Percentiles rank a stretch among this genome's conserved stretches.
These are phyloP conservation scores for Smittium mucronatum DNA, from an alignment of 371 early-diverging fungal species.

Conservation along the genomic window DNA sequence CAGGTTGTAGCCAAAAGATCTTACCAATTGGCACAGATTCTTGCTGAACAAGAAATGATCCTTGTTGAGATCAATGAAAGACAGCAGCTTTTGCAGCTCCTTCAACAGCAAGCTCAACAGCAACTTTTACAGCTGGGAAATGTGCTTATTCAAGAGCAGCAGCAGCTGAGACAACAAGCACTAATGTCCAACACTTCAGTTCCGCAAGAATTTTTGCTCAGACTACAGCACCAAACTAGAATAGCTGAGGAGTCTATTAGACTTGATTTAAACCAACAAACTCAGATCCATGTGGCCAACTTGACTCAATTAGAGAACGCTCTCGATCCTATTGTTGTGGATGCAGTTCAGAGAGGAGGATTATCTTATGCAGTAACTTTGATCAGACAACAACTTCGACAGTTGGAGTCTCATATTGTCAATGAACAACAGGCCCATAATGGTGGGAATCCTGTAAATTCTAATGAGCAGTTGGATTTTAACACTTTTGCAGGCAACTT, in stretches of 20 bases:
- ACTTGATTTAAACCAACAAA: conserved; percentile 19
- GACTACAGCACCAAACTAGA: conserved; percentile 28
- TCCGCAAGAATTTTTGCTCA: conserved; percentile 19
- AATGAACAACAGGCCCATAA: conserved; percentile 1
- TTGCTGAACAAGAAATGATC: conserved; percentile 23
- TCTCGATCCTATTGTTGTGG: conserved; percentile 29
- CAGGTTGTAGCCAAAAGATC: conserved; percentile 15
- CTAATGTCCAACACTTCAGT: conserved; percentile 21
- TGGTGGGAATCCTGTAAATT: neutral
- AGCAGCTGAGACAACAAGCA: conserved; percentile 22
- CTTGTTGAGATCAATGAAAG: conserved; percentile 23
- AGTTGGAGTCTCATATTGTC: conserved; percentile 24
- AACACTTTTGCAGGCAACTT: neutral
- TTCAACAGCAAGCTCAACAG: conserved; percentile 31
- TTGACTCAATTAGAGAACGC: conserved; percentile 24
- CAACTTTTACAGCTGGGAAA: conserved; percentile 23
- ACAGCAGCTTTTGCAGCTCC: conserved; percentile 17
- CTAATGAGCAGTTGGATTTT: neutral
- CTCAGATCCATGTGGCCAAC: conserved; percentile 19
- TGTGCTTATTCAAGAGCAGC: conserved; percentile 25
- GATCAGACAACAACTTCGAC: conserved; percentile 28
- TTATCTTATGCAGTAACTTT: conserved; percentile 23
- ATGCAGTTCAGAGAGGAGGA: conserved; percentile 25
- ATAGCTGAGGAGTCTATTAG: conserved; percentile 21
- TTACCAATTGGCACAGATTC: conserved; percentile 21